These are phyloP conservation scores for Ustulina deusta DNA, from an alignment of 2,329 filamentous ascomycete genomes.

Conservation along the genomic window DNA sequence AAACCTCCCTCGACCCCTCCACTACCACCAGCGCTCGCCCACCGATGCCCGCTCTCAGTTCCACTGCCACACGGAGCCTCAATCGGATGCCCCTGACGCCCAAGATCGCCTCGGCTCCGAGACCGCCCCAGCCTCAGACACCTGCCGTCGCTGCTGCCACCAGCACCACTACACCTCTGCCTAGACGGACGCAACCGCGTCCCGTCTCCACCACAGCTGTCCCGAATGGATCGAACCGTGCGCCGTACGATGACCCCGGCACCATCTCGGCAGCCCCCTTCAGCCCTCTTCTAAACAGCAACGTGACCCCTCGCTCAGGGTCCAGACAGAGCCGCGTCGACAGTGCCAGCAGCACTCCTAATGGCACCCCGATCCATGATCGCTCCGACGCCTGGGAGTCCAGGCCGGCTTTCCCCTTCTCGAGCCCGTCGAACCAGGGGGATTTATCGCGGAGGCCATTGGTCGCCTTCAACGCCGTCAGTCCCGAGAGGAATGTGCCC, in stretches of 20 bases:
- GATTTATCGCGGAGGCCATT: constrained; percentile 49
- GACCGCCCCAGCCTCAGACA: constrained; percentile 41
- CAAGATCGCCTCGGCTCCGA: constrained; percentile 61
- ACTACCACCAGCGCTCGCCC: constrained; percentile 65
- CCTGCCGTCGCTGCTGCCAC: constrained; percentile 40
- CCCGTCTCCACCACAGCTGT: constrained; percentile 49
- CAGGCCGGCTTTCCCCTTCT: constrained; percentile 51
- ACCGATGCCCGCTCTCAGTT: constrained; percentile 76
- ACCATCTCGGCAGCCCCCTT: constrained; percentile 56
- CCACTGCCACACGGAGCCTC: constrained; percentile 67
- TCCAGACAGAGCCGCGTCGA: constrained; percentile 77
- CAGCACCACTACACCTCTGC: constrained; percentile 51
- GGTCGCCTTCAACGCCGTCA: constrained; percentile 57
- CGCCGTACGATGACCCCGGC: constrained; percentile 62
- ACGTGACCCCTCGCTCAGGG: constrained; percentile 83
- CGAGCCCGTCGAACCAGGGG: constrained; percentile 51
- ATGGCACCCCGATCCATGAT: constrained; percentile 66
- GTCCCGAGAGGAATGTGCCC: constrained; percentile 50
- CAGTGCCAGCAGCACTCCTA: constrained; percentile 75
- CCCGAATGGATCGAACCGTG: constrained; percentile 38
- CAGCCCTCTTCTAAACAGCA: constrained; percentile 70
- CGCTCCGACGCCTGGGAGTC: constrained; percentile 59
- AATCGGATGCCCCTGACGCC: constrained; percentile 64
- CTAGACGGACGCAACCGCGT: constrained; percentile 49
- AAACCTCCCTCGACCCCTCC: constrained; percentile 60